Percentiles rank a stretch among this genome's conserved stretches.
These are phyloP conservation scores for Circinella umbellata DNA, from an alignment of 371 early-diverging fungal species.

Conservation along the genomic window DNA sequence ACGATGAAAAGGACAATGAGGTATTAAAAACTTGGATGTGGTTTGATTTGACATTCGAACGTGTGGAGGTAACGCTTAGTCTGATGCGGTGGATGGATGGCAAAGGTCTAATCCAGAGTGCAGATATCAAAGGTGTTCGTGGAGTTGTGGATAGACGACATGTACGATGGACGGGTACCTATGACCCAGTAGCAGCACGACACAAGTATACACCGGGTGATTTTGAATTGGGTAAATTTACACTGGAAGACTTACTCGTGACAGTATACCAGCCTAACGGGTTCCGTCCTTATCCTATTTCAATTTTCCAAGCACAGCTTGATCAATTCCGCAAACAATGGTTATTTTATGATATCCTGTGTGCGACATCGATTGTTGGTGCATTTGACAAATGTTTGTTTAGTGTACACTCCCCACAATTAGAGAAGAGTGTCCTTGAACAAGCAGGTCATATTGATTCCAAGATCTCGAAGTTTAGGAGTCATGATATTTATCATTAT, in stretches of 20 bases:
- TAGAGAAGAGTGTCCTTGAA: conserved; percentile 56
- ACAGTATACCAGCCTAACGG: conserved; percentile 79
- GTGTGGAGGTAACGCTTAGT: conserved; percentile 86
- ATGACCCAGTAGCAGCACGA: conserved; percentile 64
- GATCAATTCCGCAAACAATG: conserved; percentile 89
- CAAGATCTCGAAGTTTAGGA: conserved; percentile 33
- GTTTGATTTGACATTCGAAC: conserved; percentile 85
- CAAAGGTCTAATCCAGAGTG: conserved; percentile 86
- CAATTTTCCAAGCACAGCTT: conserved; percentile 85
- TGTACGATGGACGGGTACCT: conserved; percentile 77
- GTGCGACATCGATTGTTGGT: conserved; percentile 91
- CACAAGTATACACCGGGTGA: conserved; percentile 77
- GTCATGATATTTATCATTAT: conserved; percentile 55
- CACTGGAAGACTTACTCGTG: conserved; percentile 65
- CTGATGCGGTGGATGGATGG: conserved; percentile 93
- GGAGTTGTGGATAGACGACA: conserved; percentile 90
- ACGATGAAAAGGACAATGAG: conserved; percentile 49
- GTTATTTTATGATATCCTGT: conserved; percentile 90
- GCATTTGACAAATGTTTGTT: conserved; percentile 95
- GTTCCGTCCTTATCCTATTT: conserved; percentile 88
- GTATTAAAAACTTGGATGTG: conserved; percentile 53
- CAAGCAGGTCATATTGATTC: conserved; percentile 52
- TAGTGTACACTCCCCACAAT: conserved; percentile 86
- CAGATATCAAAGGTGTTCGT: conserved; percentile 84
- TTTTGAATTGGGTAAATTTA: conserved; percentile 84